Conservation (phyloP, 2,329 filamentous ascomycete species). For the Camptophora hylomeconis region DNA sequence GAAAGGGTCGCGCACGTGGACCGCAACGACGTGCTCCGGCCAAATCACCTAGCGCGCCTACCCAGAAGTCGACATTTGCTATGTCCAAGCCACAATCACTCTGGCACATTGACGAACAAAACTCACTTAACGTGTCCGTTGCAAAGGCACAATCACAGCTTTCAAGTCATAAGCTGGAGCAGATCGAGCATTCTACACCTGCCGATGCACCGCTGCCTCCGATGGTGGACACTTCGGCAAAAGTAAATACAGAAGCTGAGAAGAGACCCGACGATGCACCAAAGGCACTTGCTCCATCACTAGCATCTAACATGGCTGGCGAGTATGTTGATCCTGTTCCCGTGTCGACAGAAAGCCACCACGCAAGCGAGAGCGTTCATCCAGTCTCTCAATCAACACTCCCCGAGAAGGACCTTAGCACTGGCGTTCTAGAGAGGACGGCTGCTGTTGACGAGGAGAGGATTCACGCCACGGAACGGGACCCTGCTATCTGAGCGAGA, state of each 20-base stretch:
- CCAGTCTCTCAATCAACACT: too few species aligned
- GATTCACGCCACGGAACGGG: too few species aligned
- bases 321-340: constrained; percentile 26
- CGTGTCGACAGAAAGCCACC: constrained; percentile 17
- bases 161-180: constrained; percentile 51
- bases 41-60: constrained; percentile 28
- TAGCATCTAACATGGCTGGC: constrained; percentile 24
- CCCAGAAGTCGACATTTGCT: constrained; percentile 7
- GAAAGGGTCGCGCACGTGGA: constrained; percentile 80
- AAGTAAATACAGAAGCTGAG: constrained; percentile 1
- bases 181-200: constrained; percentile 42
- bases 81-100: constrained; percentile 12
- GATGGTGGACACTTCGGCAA: constrained; percentile 6
- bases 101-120: constrained; percentile 16
- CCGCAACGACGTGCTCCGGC: constrained; percentile 63
- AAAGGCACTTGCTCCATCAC: constrained; percentile 18
- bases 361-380: too few species aligned
- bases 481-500: too few species aligned
- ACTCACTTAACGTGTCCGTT: constrained; percentile 11
- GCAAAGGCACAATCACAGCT: not conserved
- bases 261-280: constrained; percentile 7
- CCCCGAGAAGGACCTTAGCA: too few species aligned
- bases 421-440: too few species aligned
- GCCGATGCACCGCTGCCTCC: constrained; percentile 33
- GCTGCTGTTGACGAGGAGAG: constrained; percentile 1